Evolutionary conservation across 2,329 filamentous ascomycete species (phyloP).

Genomic region (Zymoseptoria brevis): DNA sequence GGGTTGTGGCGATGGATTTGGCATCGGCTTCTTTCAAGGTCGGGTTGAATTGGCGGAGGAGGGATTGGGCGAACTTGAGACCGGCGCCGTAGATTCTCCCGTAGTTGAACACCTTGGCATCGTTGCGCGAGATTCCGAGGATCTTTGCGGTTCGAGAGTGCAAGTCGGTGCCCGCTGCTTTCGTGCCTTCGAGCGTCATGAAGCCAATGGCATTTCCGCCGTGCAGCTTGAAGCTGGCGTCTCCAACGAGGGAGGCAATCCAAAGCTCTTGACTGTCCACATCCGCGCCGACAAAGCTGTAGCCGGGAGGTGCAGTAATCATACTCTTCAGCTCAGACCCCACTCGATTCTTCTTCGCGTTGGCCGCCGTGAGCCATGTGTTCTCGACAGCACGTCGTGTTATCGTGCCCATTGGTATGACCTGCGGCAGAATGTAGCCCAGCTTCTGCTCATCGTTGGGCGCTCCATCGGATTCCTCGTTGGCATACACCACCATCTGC

Average conservation of each 20-base stretch:
- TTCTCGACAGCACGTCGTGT: conserved; percentile 92
- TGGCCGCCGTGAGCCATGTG: conserved; percentile 95
- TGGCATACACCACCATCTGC: conserved; percentile 88
- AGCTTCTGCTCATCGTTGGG: conserved; percentile 31
- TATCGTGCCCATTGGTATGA: conserved; percentile 98
- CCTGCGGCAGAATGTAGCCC: conserved; percentile 89
- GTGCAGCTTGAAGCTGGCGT: conserved; percentile 89
- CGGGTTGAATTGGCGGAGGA: conserved; percentile 91
- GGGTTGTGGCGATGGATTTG: conserved; percentile 61
- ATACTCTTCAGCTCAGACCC: conserved; percentile 96
- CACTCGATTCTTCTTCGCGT: conserved; percentile 91
- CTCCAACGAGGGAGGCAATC: conserved; percentile 93
- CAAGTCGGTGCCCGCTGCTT: conserved; percentile 85
- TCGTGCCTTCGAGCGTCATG: conserved; percentile 96
- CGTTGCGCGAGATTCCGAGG: conserved; percentile 84
- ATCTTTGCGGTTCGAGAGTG: conserved; percentile 91
- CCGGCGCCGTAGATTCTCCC: conserved; percentile 98
- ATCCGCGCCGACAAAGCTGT: conserved; percentile 91
- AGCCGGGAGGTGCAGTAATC: conserved; percentile 83
- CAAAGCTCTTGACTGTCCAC: conserved; percentile 96
- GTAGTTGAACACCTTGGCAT: conserved; percentile 98
- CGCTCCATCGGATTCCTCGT: conserved; percentile 40
- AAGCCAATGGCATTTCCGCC: conserved; percentile 97
- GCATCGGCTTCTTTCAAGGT: conserved; percentile 72
- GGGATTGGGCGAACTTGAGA: conserved; percentile 80